These are phyloP conservation scores for Fusarium burgessii DNA, from an alignment of 2,329 filamentous ascomycete genomes.

Conservation along the genomic window DNA sequence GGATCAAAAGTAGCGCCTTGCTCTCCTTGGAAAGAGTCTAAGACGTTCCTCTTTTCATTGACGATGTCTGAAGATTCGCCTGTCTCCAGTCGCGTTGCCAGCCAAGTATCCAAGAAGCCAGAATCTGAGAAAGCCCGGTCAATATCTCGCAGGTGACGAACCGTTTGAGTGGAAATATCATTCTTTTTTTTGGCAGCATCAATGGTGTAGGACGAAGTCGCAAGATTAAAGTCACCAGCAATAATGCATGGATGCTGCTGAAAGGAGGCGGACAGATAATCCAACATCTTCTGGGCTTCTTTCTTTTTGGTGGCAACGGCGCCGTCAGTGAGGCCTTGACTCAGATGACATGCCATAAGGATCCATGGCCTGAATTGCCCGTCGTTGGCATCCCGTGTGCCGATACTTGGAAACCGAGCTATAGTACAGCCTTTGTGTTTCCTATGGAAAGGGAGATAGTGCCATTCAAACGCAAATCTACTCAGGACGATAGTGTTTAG, in stretches of 20 bases:
- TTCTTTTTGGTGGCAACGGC: slow-evolving; percentile 67
- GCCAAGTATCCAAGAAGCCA: slow-evolving; percentile 66
- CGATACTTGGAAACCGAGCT: slow-evolving; percentile 54
- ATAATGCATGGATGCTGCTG: slow-evolving; percentile 64
- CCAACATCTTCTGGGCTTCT: slow-evolving; percentile 65
- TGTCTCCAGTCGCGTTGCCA: slow-evolving; percentile 57
- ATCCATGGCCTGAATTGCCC: slow-evolving; percentile 55
- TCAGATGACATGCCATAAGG: slow-evolving; percentile 71
- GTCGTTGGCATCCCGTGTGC: slow-evolving; percentile 4
- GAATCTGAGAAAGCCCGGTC: slow-evolving; percentile 59
- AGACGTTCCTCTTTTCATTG: slow-evolving; percentile 43
- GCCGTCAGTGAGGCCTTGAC: slow-evolving; percentile 69
- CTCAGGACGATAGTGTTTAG: slow-evolving; percentile 72
- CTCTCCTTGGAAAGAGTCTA: slow-evolving; percentile 66
- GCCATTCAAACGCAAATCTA: slow-evolving; percentile 66
- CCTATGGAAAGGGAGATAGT: slow-evolving; percentile 63
- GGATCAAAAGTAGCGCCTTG: slow-evolving; percentile 75
- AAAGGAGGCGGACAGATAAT: slow-evolving; percentile 58
- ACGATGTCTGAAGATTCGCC: slow-evolving; percentile 54
- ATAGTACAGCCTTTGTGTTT: slow-evolving; percentile 70
- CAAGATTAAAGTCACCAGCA: slow-evolving; percentile 74
- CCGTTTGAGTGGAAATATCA: slow-evolving; percentile 64
- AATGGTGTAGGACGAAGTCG: slow-evolving; percentile 69
- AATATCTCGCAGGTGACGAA: slow-evolving; percentile 57
- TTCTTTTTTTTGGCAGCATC: slow-evolving; percentile 63